Conservation (phyloP, 2,329 filamentous ascomycete species). For the Teratosphaeria pseudoeucalypti region DNA sequence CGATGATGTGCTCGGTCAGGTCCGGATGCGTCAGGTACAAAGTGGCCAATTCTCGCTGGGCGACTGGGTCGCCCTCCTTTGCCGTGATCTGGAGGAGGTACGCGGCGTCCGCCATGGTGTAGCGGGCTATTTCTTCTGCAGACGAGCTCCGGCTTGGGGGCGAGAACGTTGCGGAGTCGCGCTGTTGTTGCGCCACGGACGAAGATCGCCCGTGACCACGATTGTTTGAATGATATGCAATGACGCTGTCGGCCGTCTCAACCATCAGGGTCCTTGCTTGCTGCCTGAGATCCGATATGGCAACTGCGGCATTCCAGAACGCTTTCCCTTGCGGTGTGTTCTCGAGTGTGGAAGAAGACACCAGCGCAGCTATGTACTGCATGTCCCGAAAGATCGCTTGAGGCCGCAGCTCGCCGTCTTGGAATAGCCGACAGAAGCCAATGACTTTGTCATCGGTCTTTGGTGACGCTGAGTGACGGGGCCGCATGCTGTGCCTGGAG, state of each 20-base stretch:
- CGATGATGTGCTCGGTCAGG: constrained; percentile 64
- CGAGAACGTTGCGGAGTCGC: constrained; percentile 22
- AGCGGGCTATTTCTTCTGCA: constrained; percentile 42
- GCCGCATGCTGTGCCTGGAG: background rate
- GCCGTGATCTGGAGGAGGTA: constrained; percentile 88
- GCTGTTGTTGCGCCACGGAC: constrained; percentile 24
- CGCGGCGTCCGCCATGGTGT: constrained; percentile 70
- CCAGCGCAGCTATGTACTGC: constrained; percentile 50
- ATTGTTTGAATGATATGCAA: constrained; percentile 58
- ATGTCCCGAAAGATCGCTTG: constrained; percentile 39
- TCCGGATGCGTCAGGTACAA: constrained; percentile 90
- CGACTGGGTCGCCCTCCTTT: constrained; percentile 78
- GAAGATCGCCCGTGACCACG: constrained; percentile 32
- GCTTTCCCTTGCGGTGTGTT: constrained; percentile 54
- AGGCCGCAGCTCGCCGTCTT: constrained; percentile 34
- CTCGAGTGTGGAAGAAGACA: constrained; percentile 47
- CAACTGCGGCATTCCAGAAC: constrained; percentile 82
- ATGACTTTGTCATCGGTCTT: constrained; percentile 14
- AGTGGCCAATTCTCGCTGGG: constrained; percentile 84
- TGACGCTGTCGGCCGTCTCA: constrained; percentile 60
- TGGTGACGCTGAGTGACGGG: constrained; percentile 29
- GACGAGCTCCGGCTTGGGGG: constrained; percentile 15
- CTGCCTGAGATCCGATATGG: constrained; percentile 77
- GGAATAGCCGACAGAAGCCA: constrained; percentile 26
- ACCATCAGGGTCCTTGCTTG: constrained; percentile 78